A percentile compares a stretch with the other conserved stretches of the same genome.
These are phyloP conservation scores for Chlorella sp. DNA, from an alignment of 139 green algal genomes.

Conservation along the genomic window DNA sequence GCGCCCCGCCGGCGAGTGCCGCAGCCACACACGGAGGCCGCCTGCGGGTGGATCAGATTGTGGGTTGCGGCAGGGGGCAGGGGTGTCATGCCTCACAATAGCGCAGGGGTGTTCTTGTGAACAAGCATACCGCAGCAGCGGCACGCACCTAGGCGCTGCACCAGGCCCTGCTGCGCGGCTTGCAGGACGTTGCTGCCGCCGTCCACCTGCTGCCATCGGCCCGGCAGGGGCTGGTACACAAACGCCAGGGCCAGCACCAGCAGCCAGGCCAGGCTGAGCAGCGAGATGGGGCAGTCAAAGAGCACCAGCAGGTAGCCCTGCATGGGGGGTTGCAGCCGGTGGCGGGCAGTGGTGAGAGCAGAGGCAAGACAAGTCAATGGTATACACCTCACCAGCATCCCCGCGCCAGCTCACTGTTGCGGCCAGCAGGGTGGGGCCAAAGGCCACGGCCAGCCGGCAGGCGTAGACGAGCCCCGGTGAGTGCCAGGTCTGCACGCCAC, in stretches of 20 bases:
- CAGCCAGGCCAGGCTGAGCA: slow-evolving; percentile 51
- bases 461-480: not conserved
- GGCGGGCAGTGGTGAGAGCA: too few relatives aligned
- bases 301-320: slow-evolving; percentile 49
- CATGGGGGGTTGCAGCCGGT: too few relatives aligned
- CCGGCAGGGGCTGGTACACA: slow-evolving; percentile 8
- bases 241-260: slow-evolving; percentile 32
- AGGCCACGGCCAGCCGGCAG: not conserved
- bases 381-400: not conserved
- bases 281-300: slow-evolving; percentile 7
- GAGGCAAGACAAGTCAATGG: too few relatives aligned
- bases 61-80: too few relatives aligned
- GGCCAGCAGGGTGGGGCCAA: not conserved
- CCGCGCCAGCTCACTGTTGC: too few relatives aligned
- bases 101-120: too few relatives aligned
- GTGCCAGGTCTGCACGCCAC: slow-evolving; percentile 27
- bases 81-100: not conserved
- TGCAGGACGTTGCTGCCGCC: not conserved
- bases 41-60: too few relatives aligned
- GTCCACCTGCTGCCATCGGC: not conserved
- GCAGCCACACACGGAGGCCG: not conserved
- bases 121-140: not conserved
- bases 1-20: not conserved
- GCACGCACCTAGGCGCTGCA: not conserved
- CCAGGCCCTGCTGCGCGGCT: not conserved